phyloP scores from a whole-genome alignment of 495 filamentous ascomycete species.

The Xylaria flabelliformis region DNA sequence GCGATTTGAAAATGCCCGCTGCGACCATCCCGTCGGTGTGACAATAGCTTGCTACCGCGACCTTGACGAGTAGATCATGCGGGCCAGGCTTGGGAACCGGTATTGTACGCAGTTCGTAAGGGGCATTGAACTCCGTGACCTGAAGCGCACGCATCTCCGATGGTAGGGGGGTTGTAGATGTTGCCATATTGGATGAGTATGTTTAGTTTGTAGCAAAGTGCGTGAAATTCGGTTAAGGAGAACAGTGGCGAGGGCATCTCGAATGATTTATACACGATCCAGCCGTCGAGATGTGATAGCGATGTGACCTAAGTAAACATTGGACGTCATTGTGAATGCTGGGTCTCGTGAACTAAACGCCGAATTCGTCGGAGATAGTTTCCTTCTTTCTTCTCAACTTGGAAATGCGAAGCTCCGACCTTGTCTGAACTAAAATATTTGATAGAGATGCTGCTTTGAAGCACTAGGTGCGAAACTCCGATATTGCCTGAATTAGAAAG shows the following conservation, averaged over 20 bases:
- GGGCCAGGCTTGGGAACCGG: slow-evolving; percentile 55
- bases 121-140: slow-evolving; percentile 51
- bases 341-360: background rate
- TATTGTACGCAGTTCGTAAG: slow-evolving; percentile 57
- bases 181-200: slow-evolving; percentile 26
- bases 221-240: background rate
- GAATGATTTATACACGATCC: background rate
- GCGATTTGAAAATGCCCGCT: slow-evolving; percentile 47
- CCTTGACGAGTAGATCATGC: slow-evolving; percentile 63
- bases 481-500: background rate
- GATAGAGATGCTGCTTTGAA: background rate
- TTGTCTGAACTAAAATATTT: background rate
- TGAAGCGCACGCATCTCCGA: slow-evolving; percentile 37
- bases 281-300: background rate
- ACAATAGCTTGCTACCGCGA: slow-evolving; percentile 64
- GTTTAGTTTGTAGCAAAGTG: background rate
- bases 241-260: background rate
- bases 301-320: background rate
- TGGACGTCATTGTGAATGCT: slow-evolving; percentile 7
- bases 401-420: background rate
- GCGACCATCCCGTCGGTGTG: slow-evolving; percentile 65
- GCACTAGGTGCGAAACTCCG: background rate
- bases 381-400: background rate
- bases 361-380: background rate
- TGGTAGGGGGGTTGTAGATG: slow-evolving; percentile 19